Base-by-base conservation (phyloP, 768 basidiomycete genomes). In the Boletus rex-veris region DNA sequence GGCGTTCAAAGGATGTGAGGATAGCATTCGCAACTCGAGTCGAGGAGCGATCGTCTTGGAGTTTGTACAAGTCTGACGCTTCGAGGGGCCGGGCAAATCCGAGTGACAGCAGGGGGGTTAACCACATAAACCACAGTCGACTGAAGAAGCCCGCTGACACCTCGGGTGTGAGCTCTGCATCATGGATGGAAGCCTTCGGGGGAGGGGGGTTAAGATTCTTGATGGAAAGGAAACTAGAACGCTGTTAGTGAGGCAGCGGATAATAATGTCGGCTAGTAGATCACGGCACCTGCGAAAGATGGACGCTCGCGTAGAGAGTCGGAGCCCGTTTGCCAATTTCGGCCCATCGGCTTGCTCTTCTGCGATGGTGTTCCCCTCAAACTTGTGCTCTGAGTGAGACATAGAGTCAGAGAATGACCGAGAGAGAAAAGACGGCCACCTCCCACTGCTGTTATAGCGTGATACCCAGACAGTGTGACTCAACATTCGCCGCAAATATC, bases 11-110 rank as follows among this genome's bases (percentile, higher is more conserved):
- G 0, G 88, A 88, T 4, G 68, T 69, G 18, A 79, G 74, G 38
- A 96, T 87, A 35, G 76, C 73, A 1, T 80, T 73, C 3, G 88
- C 86, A 37, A 92, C 81, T 15, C 72, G 62, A 1, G 74, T 77
- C 0, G 92, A 79, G 2, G 80, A 75, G 24, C 84, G 80, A 19
- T 80, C 67, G 36, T 84, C 80, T 53, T 83, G 83, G 24, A 94
- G 81, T 68, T 83, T 88, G 77, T 86, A 94, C 4, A 95, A 75
- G 69, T 95, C 92, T 0, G 86, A 71, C 0, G 85, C 83, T 63
- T 92, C 87, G 3, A 96, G 77, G 1, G 92, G 89, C 8, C 92
- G 80, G 8, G 82, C 78, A 63, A 92, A 92, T 8, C 92, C 92
- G 11, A 92, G 73, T 10, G 74, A 68, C 57, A 95, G 77, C 21